Conservation (phyloP, 257 asterid genomes). For the Plantago elongata region DNA sequence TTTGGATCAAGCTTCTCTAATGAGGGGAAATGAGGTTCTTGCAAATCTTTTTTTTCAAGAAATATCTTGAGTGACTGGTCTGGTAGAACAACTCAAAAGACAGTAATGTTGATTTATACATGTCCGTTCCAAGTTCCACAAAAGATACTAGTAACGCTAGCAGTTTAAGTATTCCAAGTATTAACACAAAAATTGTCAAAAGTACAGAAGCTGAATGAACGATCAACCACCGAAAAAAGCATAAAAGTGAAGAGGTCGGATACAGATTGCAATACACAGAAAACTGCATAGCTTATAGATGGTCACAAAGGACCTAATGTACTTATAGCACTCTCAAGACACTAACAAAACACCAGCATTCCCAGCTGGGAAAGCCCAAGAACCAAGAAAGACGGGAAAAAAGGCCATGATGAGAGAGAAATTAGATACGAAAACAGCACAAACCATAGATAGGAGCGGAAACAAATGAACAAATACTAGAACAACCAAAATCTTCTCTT, state of each 20-base stretch:
- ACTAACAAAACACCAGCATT: slow-evolving; percentile 1
- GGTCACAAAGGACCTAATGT: slow-evolving; percentile 6
- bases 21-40: no score
- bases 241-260: not conserved
- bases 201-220: no score
- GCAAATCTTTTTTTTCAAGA: no score
- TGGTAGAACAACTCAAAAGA: no score
- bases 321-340: not conserved
- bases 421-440: not conserved
- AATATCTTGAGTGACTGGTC: no score
- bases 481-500: slow-evolving; percentile 6
- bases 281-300: not conserved
- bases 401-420: not conserved
- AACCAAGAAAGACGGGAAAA: not conserved
- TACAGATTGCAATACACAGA: not conserved
- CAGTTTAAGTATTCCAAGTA: no score
- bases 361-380: not conserved
- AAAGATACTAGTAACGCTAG: no score
- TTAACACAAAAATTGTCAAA: no score
- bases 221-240: not conserved
- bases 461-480: slow-evolving; percentile 19
- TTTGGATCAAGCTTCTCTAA: no score
- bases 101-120: no score
- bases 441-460: slow-evolving; percentile 3
- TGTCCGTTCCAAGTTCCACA: no score